These are phyloP conservation scores for Hypholoma sublateritium DNA, from an alignment of 768 basidiomycete species.

Conservation along the genomic window DNA sequence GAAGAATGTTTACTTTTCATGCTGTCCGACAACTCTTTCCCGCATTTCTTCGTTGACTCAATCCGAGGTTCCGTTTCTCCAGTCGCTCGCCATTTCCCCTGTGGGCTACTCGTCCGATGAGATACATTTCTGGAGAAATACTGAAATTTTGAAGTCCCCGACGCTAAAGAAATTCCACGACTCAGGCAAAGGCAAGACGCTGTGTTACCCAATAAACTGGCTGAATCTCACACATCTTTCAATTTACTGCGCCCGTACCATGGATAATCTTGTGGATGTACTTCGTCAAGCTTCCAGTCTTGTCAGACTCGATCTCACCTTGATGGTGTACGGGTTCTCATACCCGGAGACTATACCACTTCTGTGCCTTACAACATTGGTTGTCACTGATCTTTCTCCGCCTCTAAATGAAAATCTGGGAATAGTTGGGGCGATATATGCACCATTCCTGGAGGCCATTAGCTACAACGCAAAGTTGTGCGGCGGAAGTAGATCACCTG, in stretches of 20 bases:
- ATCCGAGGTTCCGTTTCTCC: background rate
- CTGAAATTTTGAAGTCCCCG: background rate
- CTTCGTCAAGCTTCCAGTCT: background rate
- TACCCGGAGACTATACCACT: background rate
- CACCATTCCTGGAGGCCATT: background rate
- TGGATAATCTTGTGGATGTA: background rate
- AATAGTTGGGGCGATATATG: background rate
- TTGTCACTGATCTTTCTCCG: background rate
- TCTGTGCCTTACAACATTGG: background rate
- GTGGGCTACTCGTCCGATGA: background rate
- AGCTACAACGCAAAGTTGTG: background rate
- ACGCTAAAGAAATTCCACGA: background rate
- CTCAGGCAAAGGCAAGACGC: background rate
- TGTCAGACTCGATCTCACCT: background rate
- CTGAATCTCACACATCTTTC: background rate
- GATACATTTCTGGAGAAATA: background rate
- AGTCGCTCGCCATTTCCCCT: background rate
- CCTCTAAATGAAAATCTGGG: background rate
- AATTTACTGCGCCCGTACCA: background rate
- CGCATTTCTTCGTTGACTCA: background rate
- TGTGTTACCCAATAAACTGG: background rate
- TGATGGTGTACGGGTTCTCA: background rate
- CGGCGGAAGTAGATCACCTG: background rate
- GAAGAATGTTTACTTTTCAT: background rate
- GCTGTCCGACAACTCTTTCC: background rate